phyloP scores from a whole-genome alignment of 176 grass and related monocot genomes.

The Oryza glumipatula region DNA sequence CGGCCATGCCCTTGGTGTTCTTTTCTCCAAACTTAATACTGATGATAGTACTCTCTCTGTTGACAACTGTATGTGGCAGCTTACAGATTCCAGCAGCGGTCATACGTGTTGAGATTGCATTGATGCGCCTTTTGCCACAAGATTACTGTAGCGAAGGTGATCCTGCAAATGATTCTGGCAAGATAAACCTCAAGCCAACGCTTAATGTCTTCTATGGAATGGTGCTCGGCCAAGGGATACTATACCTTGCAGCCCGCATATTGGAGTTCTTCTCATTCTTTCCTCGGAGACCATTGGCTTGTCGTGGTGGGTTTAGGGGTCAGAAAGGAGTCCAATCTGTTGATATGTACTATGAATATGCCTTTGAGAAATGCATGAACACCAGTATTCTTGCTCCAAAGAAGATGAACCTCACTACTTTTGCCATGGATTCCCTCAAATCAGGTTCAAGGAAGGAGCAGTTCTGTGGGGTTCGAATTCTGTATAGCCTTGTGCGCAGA shows the following conservation, averaged over 20 bases:
- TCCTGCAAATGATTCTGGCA: background rate
- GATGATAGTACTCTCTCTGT: background rate
- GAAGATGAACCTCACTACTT: background rate
- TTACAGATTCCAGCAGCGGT: background rate
- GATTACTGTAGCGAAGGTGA: background rate
- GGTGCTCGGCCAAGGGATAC: constrained; percentile 1
- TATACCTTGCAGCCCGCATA: background rate
- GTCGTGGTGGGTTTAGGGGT: background rate
- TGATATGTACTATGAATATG: constrained; percentile 1
- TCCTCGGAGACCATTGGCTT: background rate
- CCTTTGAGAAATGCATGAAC: constrained; percentile 7
- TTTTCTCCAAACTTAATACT: background rate
- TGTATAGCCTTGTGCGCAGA: background rate
- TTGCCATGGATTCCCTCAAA: background rate
- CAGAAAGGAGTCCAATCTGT: background rate
- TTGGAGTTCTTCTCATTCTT: constrained; percentile 4
- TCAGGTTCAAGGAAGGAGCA: background rate
- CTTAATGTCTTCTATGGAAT: background rate
- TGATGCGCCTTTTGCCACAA: background rate
- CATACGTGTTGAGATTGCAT: background rate
- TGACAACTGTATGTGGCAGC: background rate
- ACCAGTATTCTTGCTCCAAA: background rate
- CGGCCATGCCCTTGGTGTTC: background rate
- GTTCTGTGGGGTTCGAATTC: constrained; percentile 6
- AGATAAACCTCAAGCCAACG: background rate